Evolutionary conservation across 2,329 filamentous ascomycete species (phyloP).

Genomic region (Colletotrichum sp.): DNA sequence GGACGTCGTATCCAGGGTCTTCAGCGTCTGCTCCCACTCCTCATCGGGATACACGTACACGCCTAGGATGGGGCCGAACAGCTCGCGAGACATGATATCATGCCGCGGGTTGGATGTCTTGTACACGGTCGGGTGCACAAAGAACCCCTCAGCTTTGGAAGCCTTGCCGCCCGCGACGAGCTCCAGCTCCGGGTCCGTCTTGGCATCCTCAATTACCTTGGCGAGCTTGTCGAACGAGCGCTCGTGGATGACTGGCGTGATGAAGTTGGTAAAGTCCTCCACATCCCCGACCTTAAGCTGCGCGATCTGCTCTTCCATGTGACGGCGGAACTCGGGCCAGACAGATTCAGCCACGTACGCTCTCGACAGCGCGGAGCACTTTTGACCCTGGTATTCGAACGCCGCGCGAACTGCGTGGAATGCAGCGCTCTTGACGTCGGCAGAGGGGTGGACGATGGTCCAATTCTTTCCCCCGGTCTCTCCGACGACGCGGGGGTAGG

Average conservation of each 20-base stretch:
- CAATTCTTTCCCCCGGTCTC: conserved; percentile 96
- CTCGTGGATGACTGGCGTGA: conserved; percentile 86
- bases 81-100: conserved; percentile 76
- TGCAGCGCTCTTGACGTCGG: conserved; percentile 79
- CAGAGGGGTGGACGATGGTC: conserved; percentile 79
- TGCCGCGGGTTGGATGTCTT: conserved; percentile 75
- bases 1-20: conserved; percentile 58
- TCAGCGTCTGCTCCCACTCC: conserved; percentile 41
- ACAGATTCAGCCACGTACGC: conserved; percentile 78
- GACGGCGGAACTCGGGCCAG: conserved; percentile 74
- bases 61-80: conserved; percentile 81
- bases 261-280: conserved; percentile 75
- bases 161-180: conserved; percentile 79
- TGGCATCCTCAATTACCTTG: conserved; percentile 78
- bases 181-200: conserved; percentile 74
- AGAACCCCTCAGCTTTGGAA: conserved; percentile 81
- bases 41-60: conserved; percentile 68
- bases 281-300: conserved; percentile 75
- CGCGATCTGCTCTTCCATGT: conserved; percentile 70
- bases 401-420: conserved; percentile 85
- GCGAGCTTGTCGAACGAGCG: conserved; percentile 82
- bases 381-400: conserved; percentile 91
- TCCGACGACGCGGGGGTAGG: conserved; percentile 88
- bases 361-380: conserved; percentile 86
- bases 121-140: conserved; percentile 85